These are phyloP conservation scores for Dioscorea zingiberensis DNA, from an alignment of 106 monocot species.

Conservation along the genomic window DNA sequence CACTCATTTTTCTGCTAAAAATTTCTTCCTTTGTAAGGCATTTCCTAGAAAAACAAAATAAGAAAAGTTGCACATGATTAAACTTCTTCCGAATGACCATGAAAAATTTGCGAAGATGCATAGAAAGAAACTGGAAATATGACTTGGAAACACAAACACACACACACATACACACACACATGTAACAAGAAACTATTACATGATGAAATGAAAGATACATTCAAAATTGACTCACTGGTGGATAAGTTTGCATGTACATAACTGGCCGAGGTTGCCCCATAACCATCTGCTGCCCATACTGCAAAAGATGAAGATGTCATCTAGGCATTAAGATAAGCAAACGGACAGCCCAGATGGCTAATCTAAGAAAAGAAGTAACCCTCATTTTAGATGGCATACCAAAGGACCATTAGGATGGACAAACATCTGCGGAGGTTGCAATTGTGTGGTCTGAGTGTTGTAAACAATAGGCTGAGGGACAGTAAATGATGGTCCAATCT, in stretches of 20 bases:
- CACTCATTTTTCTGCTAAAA: too few species aligned
- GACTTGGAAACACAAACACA: neutral
- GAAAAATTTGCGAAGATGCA: too few species aligned
- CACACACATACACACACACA: neutral
- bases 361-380: too few species aligned
- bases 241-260: slow-evolving; percentile 26
- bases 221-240: slow-evolving; percentile 19
- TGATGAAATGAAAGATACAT: too few species aligned
- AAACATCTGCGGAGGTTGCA: slow-evolving; percentile 39
- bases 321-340: neutral
- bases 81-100: too few species aligned
- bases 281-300: slow-evolving; percentile 49
- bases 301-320: slow-evolving; percentile 9
- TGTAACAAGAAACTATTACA: too few species aligned
- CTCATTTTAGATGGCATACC: too few species aligned
- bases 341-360: too few species aligned
- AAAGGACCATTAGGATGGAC: slow-evolving; percentile 34
- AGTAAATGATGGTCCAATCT: slow-evolving; percentile 45
- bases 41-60: slow-evolving; percentile 10
- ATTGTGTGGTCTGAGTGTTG: slow-evolving; percentile 28
- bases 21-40: slow-evolving; percentile 33
- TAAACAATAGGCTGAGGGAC: slow-evolving; percentile 36
- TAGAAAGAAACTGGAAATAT: neutral
- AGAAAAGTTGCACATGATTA: too few species aligned
- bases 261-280: slow-evolving; percentile 37